Conservation (phyloP, 2,329 filamentous ascomycete genomes). For the Colletotrichum camelliae region DNA sequence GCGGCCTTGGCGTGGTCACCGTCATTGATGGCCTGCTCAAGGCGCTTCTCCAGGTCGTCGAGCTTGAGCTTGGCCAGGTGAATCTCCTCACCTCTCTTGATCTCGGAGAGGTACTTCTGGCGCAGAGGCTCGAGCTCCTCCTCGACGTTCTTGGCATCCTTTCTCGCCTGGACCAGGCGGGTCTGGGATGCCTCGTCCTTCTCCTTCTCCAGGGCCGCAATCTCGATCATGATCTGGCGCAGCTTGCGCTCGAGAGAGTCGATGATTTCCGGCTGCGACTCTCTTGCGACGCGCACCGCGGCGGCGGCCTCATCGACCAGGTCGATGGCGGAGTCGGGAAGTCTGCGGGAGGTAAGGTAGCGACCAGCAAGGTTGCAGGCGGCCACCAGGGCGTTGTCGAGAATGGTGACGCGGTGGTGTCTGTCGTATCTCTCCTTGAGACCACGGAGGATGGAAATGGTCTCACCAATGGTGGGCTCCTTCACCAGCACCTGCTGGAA, state of each 20-base stretch:
- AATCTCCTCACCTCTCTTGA: constrained; percentile 87
- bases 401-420: constrained; percentile 96
- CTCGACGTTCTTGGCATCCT: constrained; percentile 91
- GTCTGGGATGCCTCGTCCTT: constrained; percentile 91
- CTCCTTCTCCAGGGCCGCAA: constrained; percentile 91
- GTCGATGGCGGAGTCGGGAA: constrained; percentile 97
- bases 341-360: constrained; percentile 87
- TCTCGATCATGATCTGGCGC: constrained; percentile 95
- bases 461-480: constrained; percentile 87
- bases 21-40: constrained; percentile 89
- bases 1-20: constrained; percentile 87
- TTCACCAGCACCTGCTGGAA: constrained; percentile 99
- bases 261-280: constrained; percentile 95
- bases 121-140: constrained; percentile 91
- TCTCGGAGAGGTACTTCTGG: constrained; percentile 95
- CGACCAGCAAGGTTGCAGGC: constrained; percentile 90
- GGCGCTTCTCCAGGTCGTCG: constrained; percentile 87
- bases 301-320: constrained; percentile 95
- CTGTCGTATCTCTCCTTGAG: constrained; percentile 98
- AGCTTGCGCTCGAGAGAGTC: constrained; percentile 91
- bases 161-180: constrained; percentile 81
- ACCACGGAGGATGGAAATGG: constrained; percentile 96
- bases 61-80: constrained; percentile 96
- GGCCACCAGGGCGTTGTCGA: constrained; percentile 90
- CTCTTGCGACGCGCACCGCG: constrained; percentile 92